Conservation (phyloP, 1,284 basidiomycete species). For the Irpex rosettiformis region DNA sequence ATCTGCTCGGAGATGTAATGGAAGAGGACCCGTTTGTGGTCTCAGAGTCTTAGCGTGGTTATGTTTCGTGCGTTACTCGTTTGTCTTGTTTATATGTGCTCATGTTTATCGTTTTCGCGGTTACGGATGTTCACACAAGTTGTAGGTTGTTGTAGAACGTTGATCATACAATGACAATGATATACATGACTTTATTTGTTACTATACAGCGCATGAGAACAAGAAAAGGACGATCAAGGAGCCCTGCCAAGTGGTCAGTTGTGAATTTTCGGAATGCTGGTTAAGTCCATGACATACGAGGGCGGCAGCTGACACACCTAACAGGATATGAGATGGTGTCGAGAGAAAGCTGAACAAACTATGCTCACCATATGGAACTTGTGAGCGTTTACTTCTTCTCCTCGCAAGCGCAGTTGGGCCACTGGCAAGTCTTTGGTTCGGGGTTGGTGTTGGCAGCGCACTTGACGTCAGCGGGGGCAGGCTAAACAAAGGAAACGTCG, state of each 20-base stretch:
- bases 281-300: neutral
- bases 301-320: neutral
- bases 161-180: neutral
- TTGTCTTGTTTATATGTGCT: neutral
- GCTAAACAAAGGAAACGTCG: constrained; percentile 2
- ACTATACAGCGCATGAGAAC: constrained; percentile 1
- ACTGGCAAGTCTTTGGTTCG: constrained; percentile 24
- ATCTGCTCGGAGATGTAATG: constrained; percentile 53
- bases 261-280: neutral
- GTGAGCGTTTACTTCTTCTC: constrained; percentile 23
- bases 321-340: neutral
- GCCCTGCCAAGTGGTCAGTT: neutral
- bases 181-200: neutral
- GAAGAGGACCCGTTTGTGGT: constrained; percentile 52
- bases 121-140: neutral
- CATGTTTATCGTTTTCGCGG: neutral
- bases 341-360: too few species aligned
- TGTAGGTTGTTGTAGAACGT: neutral
- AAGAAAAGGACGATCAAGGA: neutral
- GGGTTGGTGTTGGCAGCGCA: constrained; percentile 18
- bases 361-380: neutral
- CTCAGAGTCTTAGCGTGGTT: constrained; percentile 3
- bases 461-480: constrained; percentile 23
- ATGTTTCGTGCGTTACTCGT: neutral
- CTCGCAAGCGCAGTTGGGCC: constrained; percentile 29